Percentiles rank a stretch among this genome's conserved stretches.
Evolutionary conservation across 768 basidiomycete genomes (phyloP).

Genomic region (Coprinopsis marcescibilis): DNA sequence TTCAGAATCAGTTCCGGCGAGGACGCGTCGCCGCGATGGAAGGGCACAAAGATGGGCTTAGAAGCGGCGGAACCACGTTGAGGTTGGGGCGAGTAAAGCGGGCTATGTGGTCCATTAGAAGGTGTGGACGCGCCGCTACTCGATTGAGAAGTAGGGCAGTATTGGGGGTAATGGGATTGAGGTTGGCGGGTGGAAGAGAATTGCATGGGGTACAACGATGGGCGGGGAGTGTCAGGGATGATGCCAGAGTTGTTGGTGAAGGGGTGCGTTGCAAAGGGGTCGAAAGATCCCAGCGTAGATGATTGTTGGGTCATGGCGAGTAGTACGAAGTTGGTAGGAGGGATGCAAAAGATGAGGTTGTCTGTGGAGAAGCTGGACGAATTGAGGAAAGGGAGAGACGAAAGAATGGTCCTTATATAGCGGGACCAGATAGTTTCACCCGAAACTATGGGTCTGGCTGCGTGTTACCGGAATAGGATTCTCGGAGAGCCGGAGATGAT

Average conservation of each 20-base stretch:
- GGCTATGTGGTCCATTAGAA: constrained; percentile 14
- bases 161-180: constrained; percentile 14
- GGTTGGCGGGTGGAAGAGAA: constrained; percentile 23
- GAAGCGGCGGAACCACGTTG: constrained; percentile 15
- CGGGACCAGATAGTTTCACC: constrained; percentile 1
- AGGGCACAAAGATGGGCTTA: constrained; percentile 45
- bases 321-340: constrained; percentile 5
- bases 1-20: constrained; percentile 49
- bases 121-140: constrained; percentile 15
- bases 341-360: constrained; percentile 6
- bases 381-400: constrained; percentile 10
- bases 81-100: constrained; percentile 23
- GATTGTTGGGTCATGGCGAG: constrained; percentile 26
- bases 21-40: constrained; percentile 40
- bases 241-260: constrained; percentile 47
- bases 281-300: constrained; percentile 39
- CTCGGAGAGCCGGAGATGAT: constrained; percentile 5
- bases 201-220: constrained; percentile 44
- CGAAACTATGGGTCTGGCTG: constrained; percentile 6
- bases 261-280: constrained; percentile 54
- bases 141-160: constrained; percentile 18
- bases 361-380: constrained; percentile 6
- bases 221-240: constrained; percentile 35
- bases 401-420: constrained; percentile 12
- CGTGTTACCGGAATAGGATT: constrained; percentile 8